Percentiles rank a stretch among this genome's conserved stretches.
Conservation (phyloP, 169 alveolate genomes). For the Cryptosporidium canis region DNA sequence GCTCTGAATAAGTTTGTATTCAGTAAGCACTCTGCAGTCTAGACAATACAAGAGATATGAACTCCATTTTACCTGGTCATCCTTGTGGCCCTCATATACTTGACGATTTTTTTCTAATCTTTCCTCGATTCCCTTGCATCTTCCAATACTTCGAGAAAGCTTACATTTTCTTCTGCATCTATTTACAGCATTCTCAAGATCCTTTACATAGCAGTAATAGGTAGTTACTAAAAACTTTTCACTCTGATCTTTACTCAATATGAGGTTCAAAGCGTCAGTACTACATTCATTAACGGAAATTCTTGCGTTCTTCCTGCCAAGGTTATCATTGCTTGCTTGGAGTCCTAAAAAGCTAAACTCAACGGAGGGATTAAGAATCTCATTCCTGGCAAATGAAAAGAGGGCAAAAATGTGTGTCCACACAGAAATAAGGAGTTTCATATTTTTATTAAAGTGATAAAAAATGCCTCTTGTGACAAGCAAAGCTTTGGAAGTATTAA, state of each 20-base stretch:
- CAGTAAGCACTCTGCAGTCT: neutral
- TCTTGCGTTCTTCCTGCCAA: neutral
- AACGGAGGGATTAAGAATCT: neutral
- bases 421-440: neutral
- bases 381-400: neutral
- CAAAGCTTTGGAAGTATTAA: neutral
- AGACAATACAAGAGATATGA: neutral
- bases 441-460: neutral
- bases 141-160: neutral
- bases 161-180: constrained; percentile 1
- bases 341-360: neutral
- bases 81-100: neutral
- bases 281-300: neutral
- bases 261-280: neutral
- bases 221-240: neutral
- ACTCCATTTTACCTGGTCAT: neutral
- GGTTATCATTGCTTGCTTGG: neutral
- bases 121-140: neutral
- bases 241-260: neutral
- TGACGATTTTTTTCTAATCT: neutral
- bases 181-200: neutral
- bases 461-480: neutral
- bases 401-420: neutral
- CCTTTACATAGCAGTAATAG: neutral
- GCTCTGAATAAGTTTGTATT: neutral